Evolutionary conservation across 73 alveolate genomes (phyloP).

Genomic region (Vitrella brassicaformis): DNA sequence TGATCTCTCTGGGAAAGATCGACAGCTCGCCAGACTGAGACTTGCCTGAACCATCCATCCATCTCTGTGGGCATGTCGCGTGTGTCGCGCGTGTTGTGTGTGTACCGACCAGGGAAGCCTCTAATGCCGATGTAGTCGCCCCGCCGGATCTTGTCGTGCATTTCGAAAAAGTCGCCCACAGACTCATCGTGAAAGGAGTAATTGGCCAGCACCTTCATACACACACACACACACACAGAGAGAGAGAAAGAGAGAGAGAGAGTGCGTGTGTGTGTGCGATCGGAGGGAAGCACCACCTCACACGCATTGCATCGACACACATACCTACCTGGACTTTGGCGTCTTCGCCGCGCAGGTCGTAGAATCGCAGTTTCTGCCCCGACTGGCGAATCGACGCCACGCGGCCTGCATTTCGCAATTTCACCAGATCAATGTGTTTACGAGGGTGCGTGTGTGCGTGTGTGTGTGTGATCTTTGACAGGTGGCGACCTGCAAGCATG

Average conservation of each 20-base stretch:
- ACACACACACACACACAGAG: no score
- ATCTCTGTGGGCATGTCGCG: neutral
- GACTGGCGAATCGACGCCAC: slow-evolving; percentile 71
- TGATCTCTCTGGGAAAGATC: slow-evolving; percentile 61
- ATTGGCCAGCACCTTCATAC: no score
- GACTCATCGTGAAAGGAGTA: slow-evolving; percentile 11
- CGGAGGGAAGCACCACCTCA: no score
- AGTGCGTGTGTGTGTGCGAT: no score
- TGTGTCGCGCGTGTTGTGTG: slow-evolving; percentile 52
- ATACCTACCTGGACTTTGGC: slow-evolving; percentile 79
- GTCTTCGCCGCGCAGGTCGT: slow-evolving; percentile 82
- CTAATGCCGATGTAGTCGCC: neutral
- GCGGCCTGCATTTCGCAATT: slow-evolving; percentile 68
- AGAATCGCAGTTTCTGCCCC: slow-evolving; percentile 76
- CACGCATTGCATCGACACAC: no score
- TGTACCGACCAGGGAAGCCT: slow-evolving; percentile 90
- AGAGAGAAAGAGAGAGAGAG: no score
- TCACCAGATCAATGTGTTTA: neutral
- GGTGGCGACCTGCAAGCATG: neutral
- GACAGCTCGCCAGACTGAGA: slow-evolving; percentile 83
- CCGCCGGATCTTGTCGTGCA: slow-evolving; percentile 2
- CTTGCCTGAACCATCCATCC: slow-evolving; percentile 19
- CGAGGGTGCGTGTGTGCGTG: neutral
- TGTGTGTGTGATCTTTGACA: neutral
- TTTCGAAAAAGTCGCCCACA: slow-evolving; percentile 18